Base-by-base conservation (phyloP, 2,329 filamentous ascomycete species). In the Aschersonia sp. region DNA sequence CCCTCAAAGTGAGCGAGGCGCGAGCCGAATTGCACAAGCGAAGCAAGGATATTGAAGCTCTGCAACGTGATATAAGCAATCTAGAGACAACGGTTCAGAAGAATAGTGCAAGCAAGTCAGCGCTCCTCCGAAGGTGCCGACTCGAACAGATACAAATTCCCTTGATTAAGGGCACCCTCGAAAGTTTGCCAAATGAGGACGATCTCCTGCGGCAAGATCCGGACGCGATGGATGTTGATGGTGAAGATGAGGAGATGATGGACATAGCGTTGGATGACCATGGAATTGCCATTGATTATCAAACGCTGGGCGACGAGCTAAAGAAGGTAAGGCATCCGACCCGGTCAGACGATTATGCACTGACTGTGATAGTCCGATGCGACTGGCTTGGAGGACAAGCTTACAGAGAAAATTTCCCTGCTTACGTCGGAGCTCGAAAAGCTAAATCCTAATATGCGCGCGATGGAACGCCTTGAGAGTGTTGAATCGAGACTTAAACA, bases 401-500 rank as follows among this genome's bases (percentile, higher is more conserved):
- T 98, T 2, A 77, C 84, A 47, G 86, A 94, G 47, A 83, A 81
- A 57, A 87, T 98, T 53, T 72, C 76, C 22, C 74, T 75, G 31
- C 73, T 98, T 8, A 81, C 81, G 43, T 70, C 75, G 32, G 86
- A 95, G 55, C 77, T 98, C 22, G 88, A 95, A 60, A 95, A 95
- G 66, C 82, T 97, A 64, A 89, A 92, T 51, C 92, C 92, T 30
- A 97, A 98, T 64, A 94, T 95, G 79, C 87, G 90, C 56, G 92
- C 90, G 7, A 87, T 89, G 65, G 88, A 97, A 60, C 85, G 90
- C 45, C 74, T 98, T 5, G 86, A 92, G 59, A 83, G 81, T 29
- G 89, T 94, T 7, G 85, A 94, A 62, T 76, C 79, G 46, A 82
- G 89, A 51, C 81, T 95, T 30, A 82, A 86, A 53, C 76, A 82